These are phyloP conservation scores for Penicillium arizonense DNA, from an alignment of 495 filamentous ascomycete genomes.

Conservation along the genomic window DNA sequence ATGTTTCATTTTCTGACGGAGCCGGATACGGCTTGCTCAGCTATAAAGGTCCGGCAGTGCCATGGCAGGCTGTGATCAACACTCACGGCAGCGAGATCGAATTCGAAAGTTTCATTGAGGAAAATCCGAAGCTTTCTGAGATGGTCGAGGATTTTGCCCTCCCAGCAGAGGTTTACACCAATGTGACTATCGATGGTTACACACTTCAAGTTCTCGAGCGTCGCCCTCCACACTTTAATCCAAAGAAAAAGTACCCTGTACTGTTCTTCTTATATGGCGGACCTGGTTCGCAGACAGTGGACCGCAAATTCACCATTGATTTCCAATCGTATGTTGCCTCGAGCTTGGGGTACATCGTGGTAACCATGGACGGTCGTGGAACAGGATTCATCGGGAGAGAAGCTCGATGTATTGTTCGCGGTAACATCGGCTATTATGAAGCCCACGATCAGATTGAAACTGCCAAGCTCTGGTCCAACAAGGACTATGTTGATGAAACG, in stretches of 20 bases:
- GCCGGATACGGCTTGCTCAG: slow-evolving; percentile 78
- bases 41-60: slow-evolving; percentile 82
- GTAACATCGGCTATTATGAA: slow-evolving; percentile 82
- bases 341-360: slow-evolving; percentile 86
- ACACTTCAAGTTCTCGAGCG: slow-evolving; percentile 86
- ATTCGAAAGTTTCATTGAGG: slow-evolving; percentile 70
- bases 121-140: slow-evolving; percentile 67
- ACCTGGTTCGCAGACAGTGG: slow-evolving; percentile 82
- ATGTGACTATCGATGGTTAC: slow-evolving; percentile 75
- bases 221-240: slow-evolving; percentile 86
- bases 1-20: slow-evolving; percentile 78
- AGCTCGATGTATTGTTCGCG: slow-evolving; percentile 77
- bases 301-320: slow-evolving; percentile 78
- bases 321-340: slow-evolving; percentile 90
- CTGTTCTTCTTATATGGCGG: slow-evolving; percentile 93
- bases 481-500: slow-evolving; percentile 77
- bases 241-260: slow-evolving; percentile 83
- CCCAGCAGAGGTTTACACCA: slow-evolving; percentile 81
- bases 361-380: slow-evolving; percentile 91
- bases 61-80: slow-evolving; percentile 88
- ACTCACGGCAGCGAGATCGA: slow-evolving; percentile 64
- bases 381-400: slow-evolving; percentile 88
- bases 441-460: slow-evolving; percentile 87
- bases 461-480: slow-evolving; percentile 79
- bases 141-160: slow-evolving; percentile 75